Conservation (phyloP, 768 basidiomycete genomes). For the Hygrocybe coccinea region DNA sequence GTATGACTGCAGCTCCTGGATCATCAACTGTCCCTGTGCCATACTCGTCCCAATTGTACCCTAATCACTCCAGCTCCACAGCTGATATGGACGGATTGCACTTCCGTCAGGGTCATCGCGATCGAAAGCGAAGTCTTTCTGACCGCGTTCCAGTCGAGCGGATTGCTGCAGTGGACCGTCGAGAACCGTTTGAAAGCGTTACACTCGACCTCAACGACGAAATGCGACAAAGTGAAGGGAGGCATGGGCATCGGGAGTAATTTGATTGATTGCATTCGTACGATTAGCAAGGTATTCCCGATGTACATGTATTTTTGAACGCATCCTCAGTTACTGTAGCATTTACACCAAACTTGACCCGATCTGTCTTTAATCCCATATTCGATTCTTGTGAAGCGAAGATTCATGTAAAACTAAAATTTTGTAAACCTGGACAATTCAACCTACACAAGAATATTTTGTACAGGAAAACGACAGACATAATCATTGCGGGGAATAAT, state of each 20-base stretch:
- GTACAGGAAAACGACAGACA: too few relatives aligned
- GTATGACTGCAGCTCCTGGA: conserved; percentile 29
- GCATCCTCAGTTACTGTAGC: too few relatives aligned
- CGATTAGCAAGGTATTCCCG: not conserved
- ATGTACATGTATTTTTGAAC: too few relatives aligned
- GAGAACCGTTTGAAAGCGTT: conserved; percentile 56
- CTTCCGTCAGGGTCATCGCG: conserved; percentile 43
- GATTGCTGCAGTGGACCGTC: conserved; percentile 54
- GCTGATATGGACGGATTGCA: conserved; percentile 41
- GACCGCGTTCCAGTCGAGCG: conserved; percentile 60
- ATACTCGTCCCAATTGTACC: not conserved
- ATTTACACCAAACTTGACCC: too few relatives aligned
- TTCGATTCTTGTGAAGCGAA: too few relatives aligned
- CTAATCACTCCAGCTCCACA: conserved; percentile 4
- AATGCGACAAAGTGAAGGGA: conserved; percentile 36
- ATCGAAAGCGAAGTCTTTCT: conserved; percentile 58
- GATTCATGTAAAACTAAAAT: too few relatives aligned
- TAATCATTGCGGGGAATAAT: too few relatives aligned
- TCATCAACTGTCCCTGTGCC: not conserved
- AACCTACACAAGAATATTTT: too few relatives aligned
- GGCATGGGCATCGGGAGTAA: not conserved
- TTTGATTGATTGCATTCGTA: not conserved
- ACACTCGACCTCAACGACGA: conserved; percentile 69
- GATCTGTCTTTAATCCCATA: too few relatives aligned
- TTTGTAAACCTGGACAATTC: too few relatives aligned